Base-by-base conservation (phyloP, 2,329 filamentous ascomycete species). In the Phialophora verrucosa region DNA sequence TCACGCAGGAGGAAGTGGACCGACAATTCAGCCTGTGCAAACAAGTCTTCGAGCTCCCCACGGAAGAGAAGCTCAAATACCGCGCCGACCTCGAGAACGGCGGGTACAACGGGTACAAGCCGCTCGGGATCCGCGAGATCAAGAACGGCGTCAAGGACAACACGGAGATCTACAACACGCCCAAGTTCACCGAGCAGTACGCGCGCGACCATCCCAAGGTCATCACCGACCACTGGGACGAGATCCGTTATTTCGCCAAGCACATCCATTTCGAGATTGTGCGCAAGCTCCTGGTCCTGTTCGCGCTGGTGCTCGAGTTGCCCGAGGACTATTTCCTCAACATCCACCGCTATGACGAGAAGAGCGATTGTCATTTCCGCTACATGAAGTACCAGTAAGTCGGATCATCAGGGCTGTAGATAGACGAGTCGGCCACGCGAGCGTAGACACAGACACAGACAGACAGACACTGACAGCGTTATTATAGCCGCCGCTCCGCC, bases 81-180 rank as follows among this genome's bases (percentile, higher is more conserved):
- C 80, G 81, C 5, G 79, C 81, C 8, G 77, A 83, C 49, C 78
- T 84, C 3, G 83, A 82, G 58, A 76, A 80, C 31, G 85, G 83
- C 0, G 82, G 82, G 32, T 87, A 87, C 73, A 86, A 86, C 66
- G 85, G 85, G 3, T 85, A 83, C 69, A 80, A 82, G 31, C 82
- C 82, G 0, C 71, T 79, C 1, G 83, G 83, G 2, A 65, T 66
- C 23, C 63, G 81, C 42, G 78, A 75, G 23, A 64, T 74, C 20
- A 66, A 68, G 17, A 73, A 74, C 1, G 75, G 76, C 12, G 64
- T 75, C 25, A 71, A 68, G 27, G 85, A 88, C 72, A 87, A 87
- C 64, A 78, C 85, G 42, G 83, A 88, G 72, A 82, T 87, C n/a
- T 88, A 85, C 78, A 87, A 88, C 71, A 82, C 87, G 14, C 82